Evolutionary conservation across 2,329 filamentous ascomycete genomes (phyloP), one percentile per base, ranked within the genome.

Genomic region (Remersonia thermophila): DNA sequence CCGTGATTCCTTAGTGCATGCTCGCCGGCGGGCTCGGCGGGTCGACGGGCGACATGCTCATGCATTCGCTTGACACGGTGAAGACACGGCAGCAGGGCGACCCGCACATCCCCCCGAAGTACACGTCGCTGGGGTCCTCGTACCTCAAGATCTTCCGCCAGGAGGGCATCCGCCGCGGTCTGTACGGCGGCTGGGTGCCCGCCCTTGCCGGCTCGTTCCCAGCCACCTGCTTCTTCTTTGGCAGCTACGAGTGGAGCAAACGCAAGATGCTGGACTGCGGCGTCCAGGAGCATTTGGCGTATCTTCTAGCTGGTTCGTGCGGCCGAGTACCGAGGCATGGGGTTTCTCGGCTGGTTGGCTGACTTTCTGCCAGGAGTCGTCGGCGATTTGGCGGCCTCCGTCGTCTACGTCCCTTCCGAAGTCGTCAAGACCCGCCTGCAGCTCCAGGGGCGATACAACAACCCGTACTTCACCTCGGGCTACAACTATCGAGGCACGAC

Each of bases 41-140:
- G 36, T 87, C 83, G 12, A 93, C 82, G 38, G 91, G 93, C 40
- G 91, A 98, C 59, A 82, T 98, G 72, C 67, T 98, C 47, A 98
- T 98, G 91, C 91, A 98, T 64, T 96, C 89, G 31, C 73, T 98
- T 53, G 91, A 98, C 59, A 98, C 91, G 1, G 91, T 98, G 51
- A 98, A 98, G 64, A 98, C 91, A 32, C 76, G 91, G 49, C 93
- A 98, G 58, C 91, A 98, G 61, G 91, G 89, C 52, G 91, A 96
- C 54, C 87, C 89, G 30, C 81, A 91, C 55, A 73, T 94, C 42
- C 91, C 91, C 15, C 82, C 91, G 2, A 93, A 83, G 61, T 98
- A 98, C 62, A 80, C 82, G 9, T 89, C 85, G 12, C 77, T 96
- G 58, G 83, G 82, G 27, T 83, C 81, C 40, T 91, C 89, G 3